Conservation (phyloP, 1,284 basidiomycete genomes). For the Schizophyllum commune region DNA sequence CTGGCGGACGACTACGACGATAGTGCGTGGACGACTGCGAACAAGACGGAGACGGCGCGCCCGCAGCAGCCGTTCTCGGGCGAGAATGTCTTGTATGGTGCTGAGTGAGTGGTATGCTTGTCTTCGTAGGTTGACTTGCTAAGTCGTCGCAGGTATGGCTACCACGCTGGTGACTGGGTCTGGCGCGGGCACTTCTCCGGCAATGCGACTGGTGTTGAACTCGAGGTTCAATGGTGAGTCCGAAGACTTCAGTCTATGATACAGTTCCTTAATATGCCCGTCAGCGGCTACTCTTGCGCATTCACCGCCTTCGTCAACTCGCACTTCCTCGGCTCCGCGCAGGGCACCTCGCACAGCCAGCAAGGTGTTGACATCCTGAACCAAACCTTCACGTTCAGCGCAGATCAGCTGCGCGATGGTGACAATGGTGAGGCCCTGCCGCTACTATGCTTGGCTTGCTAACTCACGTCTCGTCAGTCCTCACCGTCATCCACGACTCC, state of each 20-base stretch:
- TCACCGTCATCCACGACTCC: constrained; percentile 27
- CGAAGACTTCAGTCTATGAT: not conserved
- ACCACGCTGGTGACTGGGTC: constrained; percentile 29
- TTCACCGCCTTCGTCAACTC: constrained; percentile 39
- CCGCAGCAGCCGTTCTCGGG: constrained; percentile 33
- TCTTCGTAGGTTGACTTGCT: not conserved
- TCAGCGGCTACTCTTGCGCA: constrained; percentile 35
- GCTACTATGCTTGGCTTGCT: constrained; percentile 2
- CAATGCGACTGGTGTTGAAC: constrained; percentile 29
- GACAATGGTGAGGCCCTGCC: constrained; percentile 24
- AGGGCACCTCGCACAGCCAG: constrained; percentile 28
- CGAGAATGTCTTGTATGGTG: constrained; percentile 29
- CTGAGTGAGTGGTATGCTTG: constrained; percentile 22
- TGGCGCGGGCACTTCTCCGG: constrained; percentile 40
- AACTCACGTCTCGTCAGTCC: constrained; percentile 11
- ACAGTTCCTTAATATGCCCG: not conserved
- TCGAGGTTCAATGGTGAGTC: constrained; percentile 34
- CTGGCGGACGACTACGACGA: constrained; percentile 28
- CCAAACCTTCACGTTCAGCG: constrained; percentile 24
- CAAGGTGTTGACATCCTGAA: constrained; percentile 24
- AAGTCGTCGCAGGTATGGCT: constrained; percentile 24
- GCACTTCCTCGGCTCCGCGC: constrained; percentile 34
- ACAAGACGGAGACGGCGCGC: constrained; percentile 33
- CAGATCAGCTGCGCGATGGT: constrained; percentile 20
- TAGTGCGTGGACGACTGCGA: constrained; percentile 31